Conservation (phyloP, 192 early-diverging fungal genomes). For the Backusella macrospora region DNA sequence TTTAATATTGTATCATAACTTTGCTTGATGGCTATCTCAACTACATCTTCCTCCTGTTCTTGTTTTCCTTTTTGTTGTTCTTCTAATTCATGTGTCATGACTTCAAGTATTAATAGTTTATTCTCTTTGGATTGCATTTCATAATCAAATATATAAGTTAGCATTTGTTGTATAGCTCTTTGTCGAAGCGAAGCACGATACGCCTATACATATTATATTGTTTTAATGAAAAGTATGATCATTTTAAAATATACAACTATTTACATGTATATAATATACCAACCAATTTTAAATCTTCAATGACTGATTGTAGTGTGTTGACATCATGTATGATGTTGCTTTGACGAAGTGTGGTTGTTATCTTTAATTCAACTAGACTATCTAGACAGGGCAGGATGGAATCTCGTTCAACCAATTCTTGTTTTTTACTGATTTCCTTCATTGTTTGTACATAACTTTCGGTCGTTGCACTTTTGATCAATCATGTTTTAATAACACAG, state of each 20-base stretch:
- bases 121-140: neutral
- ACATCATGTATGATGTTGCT: neutral
- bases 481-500: neutral
- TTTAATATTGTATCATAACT: neutral
- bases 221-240: too few relatives aligned
- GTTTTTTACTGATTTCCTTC: neutral
- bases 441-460: neutral
- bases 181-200: neutral
- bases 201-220: neutral
- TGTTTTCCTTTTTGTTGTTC: neutral
- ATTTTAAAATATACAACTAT: too few relatives aligned
- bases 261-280: too few relatives aligned
- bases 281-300: neutral
- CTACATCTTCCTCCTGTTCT: neutral
- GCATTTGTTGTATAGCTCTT: neutral
- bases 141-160: neutral
- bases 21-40: neutral
- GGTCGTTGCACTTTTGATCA: neutral
- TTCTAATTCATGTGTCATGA: neutral
- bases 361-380: slow-evolving; percentile 1
- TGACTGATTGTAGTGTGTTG: neutral
- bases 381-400: neutral
- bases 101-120: neutral
- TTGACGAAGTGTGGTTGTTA: neutral
- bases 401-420: neutral